Evolutionary conservation across 345 rosid species (phyloP), one percentile per base, ranked within the genome.

Genomic region (Ceriops tagal): DNA sequence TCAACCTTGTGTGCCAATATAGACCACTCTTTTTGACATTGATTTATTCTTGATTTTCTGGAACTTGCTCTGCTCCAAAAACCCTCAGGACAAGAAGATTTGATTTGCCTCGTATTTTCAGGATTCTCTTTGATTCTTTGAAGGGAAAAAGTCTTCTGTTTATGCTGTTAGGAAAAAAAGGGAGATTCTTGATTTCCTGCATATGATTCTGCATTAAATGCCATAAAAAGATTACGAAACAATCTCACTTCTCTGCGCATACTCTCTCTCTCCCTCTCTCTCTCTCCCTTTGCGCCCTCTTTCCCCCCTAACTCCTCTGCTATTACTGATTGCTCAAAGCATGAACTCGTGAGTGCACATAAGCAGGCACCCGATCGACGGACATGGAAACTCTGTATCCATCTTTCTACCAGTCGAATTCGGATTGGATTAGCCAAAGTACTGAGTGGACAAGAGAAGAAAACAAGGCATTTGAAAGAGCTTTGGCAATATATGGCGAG

Each of bases 381-480:
- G 59, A 24, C 59, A 89, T 91, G 92, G 95, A 91, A 73, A 77
- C 86, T 71, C 74, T 87, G 43, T 77, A 78, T 65, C 87, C 89
- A 64, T 66, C 76, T 46, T 77, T 80, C 31, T 69, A 73, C 63
- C 68, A 79, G 30, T 63, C 87, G 3, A 66, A 63, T 56, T 65
- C 85, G 9, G 58, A 69, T 58, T 73, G 82, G 77, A 65, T 71
- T 43, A 57, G 28, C 63, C 52, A 64, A 30, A 78, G 77, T 78
- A 66, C 72, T 11, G 64, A 62, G 72, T 91, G 97, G 97, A 86
- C 85, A 39, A 82, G 65, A 77, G 97, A 89, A 55, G 93, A 91
- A 83, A 91, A 89, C 87, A 87, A 91, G 80, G 70, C 35, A 68
- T 91, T 91, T 35, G 97, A 91, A 79, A 86, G 86, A 65, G 97